Percentiles rank a stretch among this genome's conserved stretches.
Conservation (phyloP, 495 filamentous ascomycete genomes). For the Sporormia fimetaria region DNA sequence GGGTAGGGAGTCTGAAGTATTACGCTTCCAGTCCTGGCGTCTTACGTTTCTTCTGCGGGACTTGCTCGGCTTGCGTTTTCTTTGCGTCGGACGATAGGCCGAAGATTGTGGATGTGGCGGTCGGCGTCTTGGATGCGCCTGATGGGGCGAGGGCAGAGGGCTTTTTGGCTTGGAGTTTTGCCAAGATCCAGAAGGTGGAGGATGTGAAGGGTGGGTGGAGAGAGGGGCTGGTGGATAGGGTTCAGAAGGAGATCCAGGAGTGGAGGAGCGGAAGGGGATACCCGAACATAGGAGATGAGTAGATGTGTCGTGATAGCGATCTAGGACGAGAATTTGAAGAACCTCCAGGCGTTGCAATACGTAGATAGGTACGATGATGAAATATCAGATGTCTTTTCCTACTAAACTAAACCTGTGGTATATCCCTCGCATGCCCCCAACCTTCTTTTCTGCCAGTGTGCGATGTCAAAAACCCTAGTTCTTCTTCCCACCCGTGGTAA, state of each 20-base stretch:
- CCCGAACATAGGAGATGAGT: too few relatives aligned
- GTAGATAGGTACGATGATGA: too few relatives aligned
- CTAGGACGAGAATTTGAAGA: too few relatives aligned
- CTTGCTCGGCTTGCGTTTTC: constrained; percentile 43
- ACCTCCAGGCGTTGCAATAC: too few relatives aligned
- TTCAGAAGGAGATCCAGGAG: constrained; percentile 7
- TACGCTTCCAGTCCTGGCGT: constrained; percentile 39
- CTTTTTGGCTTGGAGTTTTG: constrained; percentile 9
- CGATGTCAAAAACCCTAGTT: too few relatives aligned
- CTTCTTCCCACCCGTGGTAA: constrained; percentile 41
- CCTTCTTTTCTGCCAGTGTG: too few relatives aligned
- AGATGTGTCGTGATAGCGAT: too few relatives aligned
- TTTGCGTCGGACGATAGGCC: constrained; percentile 36
- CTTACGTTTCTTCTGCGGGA: constrained; percentile 42
- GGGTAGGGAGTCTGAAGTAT: constrained; percentile 38
- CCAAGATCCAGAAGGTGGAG: not conserved
- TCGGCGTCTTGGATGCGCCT: constrained; percentile 39
- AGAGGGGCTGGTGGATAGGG: constrained; percentile 4
- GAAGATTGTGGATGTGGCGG: constrained; percentile 40
- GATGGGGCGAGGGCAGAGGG: constrained; percentile 41
- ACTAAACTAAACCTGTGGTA: too few relatives aligned
- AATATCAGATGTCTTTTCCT: too few relatives aligned
- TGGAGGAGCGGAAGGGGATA: constrained; percentile 11
- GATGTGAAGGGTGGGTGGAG: constrained; percentile 21
- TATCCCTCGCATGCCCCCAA: too few relatives aligned